These are phyloP conservation scores for Rhododendron griersonianum DNA, from an alignment of 148 eudicot genomes.

Conservation along the genomic window DNA sequence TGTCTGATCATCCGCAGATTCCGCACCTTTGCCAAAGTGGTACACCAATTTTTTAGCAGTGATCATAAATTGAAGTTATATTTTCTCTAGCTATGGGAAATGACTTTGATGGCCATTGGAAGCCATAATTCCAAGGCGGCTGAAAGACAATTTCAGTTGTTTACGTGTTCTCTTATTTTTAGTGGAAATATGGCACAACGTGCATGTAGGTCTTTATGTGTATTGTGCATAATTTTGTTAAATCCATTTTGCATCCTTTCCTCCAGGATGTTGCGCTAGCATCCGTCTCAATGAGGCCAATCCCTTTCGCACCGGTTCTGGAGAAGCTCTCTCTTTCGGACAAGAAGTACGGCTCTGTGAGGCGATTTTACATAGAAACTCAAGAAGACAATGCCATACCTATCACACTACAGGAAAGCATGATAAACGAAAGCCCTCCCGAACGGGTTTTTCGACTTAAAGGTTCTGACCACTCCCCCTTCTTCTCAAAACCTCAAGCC, in stretches of 20 bases:
- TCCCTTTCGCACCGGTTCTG: conserved; percentile 75
- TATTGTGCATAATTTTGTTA: neutral
- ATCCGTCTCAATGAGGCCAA: conserved; percentile 85
- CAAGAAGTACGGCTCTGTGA: conserved; percentile 59
- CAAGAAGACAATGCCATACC: conserved; percentile 76
- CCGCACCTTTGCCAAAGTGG: neutral
- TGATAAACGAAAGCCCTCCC: conserved; percentile 64
- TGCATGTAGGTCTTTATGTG: neutral
- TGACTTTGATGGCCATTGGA: neutral
- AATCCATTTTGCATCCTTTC: conserved; percentile 5
- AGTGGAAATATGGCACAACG: neutral
- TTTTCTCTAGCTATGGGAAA: neutral
- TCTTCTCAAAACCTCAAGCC: conserved; percentile 95
- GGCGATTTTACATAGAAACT: conserved; percentile 72
- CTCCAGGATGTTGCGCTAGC: conserved; percentile 84
- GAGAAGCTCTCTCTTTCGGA: conserved; percentile 73
- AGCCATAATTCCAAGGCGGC: neutral
- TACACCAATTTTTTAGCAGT: neutral
- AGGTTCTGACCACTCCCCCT: conserved; percentile 93
- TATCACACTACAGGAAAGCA: conserved; percentile 47
- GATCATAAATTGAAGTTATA: neutral
- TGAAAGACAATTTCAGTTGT: neutral
- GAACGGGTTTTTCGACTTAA: conserved; percentile 66
- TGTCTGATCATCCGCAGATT: neutral
- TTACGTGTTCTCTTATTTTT: neutral